Conservation (phyloP, 345 rosid species). For the Hibiscus mutabilis region DNA sequence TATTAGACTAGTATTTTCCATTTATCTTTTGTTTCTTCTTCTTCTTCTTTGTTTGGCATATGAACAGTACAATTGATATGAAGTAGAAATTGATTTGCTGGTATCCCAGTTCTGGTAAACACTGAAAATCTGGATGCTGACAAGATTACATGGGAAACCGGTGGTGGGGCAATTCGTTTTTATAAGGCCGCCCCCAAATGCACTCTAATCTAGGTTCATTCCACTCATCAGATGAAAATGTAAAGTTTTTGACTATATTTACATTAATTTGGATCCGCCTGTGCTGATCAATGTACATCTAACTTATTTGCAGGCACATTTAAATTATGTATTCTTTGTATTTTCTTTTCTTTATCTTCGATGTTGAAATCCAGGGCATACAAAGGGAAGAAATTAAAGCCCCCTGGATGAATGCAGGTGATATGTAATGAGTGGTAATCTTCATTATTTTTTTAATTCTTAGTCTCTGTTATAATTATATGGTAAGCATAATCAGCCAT, state of each 20-base stretch:
- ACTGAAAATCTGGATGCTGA: slow-evolving; percentile 12
- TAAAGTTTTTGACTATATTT: slow-evolving; percentile 10
- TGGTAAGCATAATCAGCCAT: background rate
- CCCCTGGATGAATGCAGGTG: slow-evolving; percentile 1
- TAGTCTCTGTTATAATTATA: background rate
- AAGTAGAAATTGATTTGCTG: slow-evolving; percentile 10
- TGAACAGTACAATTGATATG: background rate
- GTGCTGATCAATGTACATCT: slow-evolving; percentile 2
- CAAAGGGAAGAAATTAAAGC: background rate
- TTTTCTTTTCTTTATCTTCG: background rate
- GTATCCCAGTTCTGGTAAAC: slow-evolving; percentile 38
- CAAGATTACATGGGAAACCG: slow-evolving; percentile 17
- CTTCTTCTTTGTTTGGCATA: background rate
- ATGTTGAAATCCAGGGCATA: background rate
- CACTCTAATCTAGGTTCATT: slow-evolving; percentile 14
- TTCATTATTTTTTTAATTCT: background rate
- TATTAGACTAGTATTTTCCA: background rate
- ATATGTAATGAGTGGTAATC: slow-evolving; percentile 1
- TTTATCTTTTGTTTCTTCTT: background rate
- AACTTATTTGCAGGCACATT: background rate
- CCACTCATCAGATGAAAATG: slow-evolving; percentile 14
- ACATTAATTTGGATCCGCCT: background rate
- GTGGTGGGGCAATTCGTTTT: slow-evolving; percentile 8
- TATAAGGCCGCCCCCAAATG: slow-evolving; percentile 13
- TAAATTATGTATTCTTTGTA: background rate